These are phyloP conservation scores for Tritrichomonas foetus DNA, from an alignment of 208 protist species.

Conservation along the genomic window DNA sequence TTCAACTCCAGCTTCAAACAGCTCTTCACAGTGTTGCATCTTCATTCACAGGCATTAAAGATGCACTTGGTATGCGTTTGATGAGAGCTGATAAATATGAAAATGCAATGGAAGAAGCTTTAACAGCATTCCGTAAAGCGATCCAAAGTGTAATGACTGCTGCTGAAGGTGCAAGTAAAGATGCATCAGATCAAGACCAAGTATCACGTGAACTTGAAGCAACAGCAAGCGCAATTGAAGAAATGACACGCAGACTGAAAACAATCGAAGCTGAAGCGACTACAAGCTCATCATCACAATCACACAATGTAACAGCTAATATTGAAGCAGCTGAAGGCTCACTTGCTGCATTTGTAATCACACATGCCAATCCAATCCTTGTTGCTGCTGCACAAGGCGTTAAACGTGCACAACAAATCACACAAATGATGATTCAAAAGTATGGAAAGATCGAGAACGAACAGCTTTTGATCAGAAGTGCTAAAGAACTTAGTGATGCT, in stretches of 20 bases:
- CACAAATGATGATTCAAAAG: not conserved
- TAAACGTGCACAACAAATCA: not conserved
- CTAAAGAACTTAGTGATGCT: not conserved
- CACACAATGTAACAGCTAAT: too few species aligned
- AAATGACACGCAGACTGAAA: not conserved
- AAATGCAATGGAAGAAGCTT: not conserved
- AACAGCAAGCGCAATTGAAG: not conserved
- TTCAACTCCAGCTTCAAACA: not conserved
- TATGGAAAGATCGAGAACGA: not conserved
- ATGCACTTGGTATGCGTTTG: not conserved
- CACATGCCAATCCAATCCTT: not conserved
- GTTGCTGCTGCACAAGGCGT: not conserved
- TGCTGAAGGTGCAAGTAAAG: not conserved
- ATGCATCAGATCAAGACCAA: not conserved
- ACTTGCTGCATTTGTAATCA: not conserved
- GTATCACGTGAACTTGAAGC: not conserved
- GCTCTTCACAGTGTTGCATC: not conserved
- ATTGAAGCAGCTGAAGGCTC: not conserved
- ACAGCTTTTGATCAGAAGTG: not conserved
- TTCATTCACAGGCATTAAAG: not conserved
- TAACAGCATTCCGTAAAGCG: not conserved
- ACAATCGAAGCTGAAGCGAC: not conserved
- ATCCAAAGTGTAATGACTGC: not conserved
- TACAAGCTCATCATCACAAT: not conserved
- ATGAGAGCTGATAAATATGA: not conserved